Evolutionary conservation across 1,284 basidiomycete genomes (phyloP), one percentile per base, ranked within the genome.

Genomic region (Leccinum solheimii): DNA sequence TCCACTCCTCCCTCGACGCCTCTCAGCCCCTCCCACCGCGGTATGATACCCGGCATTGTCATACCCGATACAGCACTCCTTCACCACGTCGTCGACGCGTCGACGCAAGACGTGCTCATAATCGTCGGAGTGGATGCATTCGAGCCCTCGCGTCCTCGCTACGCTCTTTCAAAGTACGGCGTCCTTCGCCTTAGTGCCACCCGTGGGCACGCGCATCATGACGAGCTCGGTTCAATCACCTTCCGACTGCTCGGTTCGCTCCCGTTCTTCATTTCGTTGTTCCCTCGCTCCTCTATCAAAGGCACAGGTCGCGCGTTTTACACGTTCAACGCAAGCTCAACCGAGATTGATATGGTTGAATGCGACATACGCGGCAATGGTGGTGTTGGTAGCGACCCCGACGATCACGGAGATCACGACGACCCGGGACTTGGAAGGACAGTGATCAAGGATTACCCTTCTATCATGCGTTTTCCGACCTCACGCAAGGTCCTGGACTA

Each of bases 211-310:
- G 9, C 11, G 7, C 26, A 59, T 3, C 5, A n/a, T 2, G 7
- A 16, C 19, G 27, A 45, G 9, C 9, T 58, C 3, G 69, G 67
- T 16, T 40, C 51, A 4, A 43, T 71, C 57, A 21, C 57, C 4
- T 67, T 72, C 32, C 50, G 43, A 6, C 21, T 30, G 10, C 50
- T 62, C 4, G 60, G 68, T 51, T 32, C 56, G 9, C 21, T 68
- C 5, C 55, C 30, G 4, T 14, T 32, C 36, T 32, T 40, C 14
- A 9, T 6, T 3, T 23, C n/a, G 1, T 43, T 57, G 4, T 64
- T 66, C 30, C 52, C 51, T 32, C 59, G 56, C 19, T 62, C 65
- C 2, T 66, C 69, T 2, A 58, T 69, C 54, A 61, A 69, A 6
- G 67, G 66, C 0, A 21, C 32, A 11, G 63, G 68, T 0, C 58